Evolutionary conservation across 768 basidiomycete genomes (phyloP).

Genomic region (Dioszegia aurantiaca): DNA sequence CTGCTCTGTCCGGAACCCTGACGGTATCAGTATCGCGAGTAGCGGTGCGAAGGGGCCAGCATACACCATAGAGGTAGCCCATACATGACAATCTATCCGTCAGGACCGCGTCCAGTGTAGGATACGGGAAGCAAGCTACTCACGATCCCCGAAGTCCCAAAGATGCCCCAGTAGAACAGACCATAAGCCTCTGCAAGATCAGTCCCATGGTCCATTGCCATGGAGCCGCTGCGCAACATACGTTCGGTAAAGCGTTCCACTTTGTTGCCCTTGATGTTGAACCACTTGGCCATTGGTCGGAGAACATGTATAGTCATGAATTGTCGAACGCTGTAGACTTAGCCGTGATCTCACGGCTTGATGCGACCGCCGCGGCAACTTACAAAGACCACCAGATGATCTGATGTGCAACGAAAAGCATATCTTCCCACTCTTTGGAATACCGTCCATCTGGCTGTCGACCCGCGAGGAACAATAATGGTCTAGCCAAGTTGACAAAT

Average conservation of each 20-base stretch:
- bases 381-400: constrained; percentile 51
- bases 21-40: neutral
- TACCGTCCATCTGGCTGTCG: constrained; percentile 53
- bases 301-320: constrained; percentile 65
- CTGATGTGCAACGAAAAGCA: constrained; percentile 75
- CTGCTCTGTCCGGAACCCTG: constrained; percentile 60
- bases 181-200: constrained; percentile 61
- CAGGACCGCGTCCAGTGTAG: neutral
- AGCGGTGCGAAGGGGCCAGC: neutral
- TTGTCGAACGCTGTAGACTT: constrained; percentile 61
- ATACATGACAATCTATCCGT: too few relatives aligned
- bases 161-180: constrained; percentile 68
- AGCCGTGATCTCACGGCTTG: too few relatives aligned
- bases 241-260: too few relatives aligned
- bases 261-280: constrained; percentile 59
- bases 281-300: constrained; percentile 64
- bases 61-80: too few relatives aligned
- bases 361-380: too few relatives aligned
- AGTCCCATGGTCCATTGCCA: constrained; percentile 60
- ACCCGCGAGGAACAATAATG: constrained; percentile 62
- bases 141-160: constrained; percentile 74
- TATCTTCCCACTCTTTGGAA: constrained; percentile 69
- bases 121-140: constrained; percentile 49
- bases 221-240: too few relatives aligned
- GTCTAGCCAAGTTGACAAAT: constrained; percentile 69